Conservation (phyloP, 345 rosid genomes). For the Citrus inodora region DNA sequence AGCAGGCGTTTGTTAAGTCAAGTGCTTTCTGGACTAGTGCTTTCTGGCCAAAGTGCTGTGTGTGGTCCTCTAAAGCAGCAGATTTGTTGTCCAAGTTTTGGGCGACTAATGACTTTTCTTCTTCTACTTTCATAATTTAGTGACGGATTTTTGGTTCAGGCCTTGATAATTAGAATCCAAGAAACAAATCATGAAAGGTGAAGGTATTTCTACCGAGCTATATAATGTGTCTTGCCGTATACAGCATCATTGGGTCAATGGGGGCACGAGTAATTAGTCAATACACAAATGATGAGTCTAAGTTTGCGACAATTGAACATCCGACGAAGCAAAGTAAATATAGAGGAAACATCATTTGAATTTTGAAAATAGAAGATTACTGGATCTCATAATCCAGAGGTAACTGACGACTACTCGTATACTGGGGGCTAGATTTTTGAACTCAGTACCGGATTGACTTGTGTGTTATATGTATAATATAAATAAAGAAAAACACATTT, state of each 20-base stretch:
- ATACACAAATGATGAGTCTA: too few species aligned
- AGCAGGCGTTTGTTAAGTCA: neutral
- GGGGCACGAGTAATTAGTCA: too few species aligned
- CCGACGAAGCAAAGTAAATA: too few species aligned
- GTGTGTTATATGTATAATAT: too few species aligned
- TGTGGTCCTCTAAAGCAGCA: conserved; percentile 15
- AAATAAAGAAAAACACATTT: too few species aligned
- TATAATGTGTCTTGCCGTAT: neutral
- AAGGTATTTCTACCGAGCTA: neutral
- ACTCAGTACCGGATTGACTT: too few species aligned
- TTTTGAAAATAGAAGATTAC: too few species aligned
- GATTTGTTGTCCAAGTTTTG: neutral
- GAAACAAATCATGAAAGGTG: neutral
- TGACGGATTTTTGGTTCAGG: neutral
- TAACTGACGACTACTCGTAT: too few species aligned
- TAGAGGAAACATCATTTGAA: too few species aligned
- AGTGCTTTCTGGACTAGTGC: neutral
- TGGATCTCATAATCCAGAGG: too few species aligned
- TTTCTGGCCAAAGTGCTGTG: conserved; percentile 16
- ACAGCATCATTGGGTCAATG: neutral
- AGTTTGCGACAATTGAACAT: too few species aligned
- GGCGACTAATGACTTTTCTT: neutral
- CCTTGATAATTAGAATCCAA: neutral
- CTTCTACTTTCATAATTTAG: conserved; percentile 8
- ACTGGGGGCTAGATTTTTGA: too few species aligned